Evolutionary conservation across 352 stramenopile species (phyloP), one percentile per base, ranked within the genome.

Genomic region (Aphanomyces invadans): DNA sequence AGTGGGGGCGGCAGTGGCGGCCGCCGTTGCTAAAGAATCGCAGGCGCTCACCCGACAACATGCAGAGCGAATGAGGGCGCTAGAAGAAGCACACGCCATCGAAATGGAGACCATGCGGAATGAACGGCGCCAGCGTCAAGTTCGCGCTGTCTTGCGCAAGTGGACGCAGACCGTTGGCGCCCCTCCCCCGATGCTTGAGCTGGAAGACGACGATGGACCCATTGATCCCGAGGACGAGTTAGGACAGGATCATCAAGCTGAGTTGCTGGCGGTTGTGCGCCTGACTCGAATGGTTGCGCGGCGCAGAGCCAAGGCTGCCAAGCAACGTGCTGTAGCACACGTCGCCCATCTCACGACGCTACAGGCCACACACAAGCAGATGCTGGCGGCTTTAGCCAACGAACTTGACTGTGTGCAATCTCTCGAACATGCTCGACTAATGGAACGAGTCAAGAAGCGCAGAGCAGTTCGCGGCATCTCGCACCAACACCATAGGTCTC

Each of bases 381-480:
- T 48, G 28, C 31, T 36, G 19, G 21, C 25, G 39, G 52, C 25
- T 32, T 26, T 64, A 0, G 15, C 21, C 10, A 19, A 23, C 4
- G 55, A 64, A 45, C 36, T 64, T 2, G 23, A 53, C 10, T 26
- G 15, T 38, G 32, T 17, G 12, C 31, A 64, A 29, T 64, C 55
- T 2, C 55, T 64, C 5, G 36, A 64, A 23, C 55, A 64, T 38
- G 23, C 25, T 0, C 31, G 25, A 19, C 36, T 64, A 5, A 17
- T 64, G 55, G 55, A 45, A 9, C 36, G 55, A 4, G 15, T 64
- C 3, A 9, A 52, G 36, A 64, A 64, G 36, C 55, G 55, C 19
- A 21, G 36, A 7, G 21, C 25, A 21, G 36, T 28, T n/a, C 36
- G 39, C 5, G 19, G 21, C n/a, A n/a, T 46, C 36, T 1, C 1